Conservation (phyloP, 805 yeast genomes). For the Cyberlindnera sargentensis region DNA sequence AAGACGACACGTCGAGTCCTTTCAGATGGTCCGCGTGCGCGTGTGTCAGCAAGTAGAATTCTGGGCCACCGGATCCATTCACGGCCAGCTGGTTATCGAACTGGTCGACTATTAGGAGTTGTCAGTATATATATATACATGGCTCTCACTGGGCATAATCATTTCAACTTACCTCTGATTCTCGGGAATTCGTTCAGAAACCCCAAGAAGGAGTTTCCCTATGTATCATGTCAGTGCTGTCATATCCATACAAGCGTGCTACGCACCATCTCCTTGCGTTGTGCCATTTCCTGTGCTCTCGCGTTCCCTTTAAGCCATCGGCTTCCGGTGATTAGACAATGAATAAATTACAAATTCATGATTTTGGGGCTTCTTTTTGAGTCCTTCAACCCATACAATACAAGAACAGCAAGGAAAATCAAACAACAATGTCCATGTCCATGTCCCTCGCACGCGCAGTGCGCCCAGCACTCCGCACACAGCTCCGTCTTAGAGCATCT, state of each 20-base stretch:
- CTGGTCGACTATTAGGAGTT: background rate
- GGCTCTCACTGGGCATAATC: too few species aligned
- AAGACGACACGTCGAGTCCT: constrained; percentile 35
- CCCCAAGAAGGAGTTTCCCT: constrained; percentile 33
- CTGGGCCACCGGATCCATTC: background rate
- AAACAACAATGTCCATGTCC: background rate
- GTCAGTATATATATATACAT: background rate
- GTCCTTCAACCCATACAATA: too few species aligned
- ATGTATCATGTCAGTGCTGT: background rate
- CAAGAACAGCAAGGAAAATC: too few species aligned
- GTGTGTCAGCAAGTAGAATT: constrained; percentile 39
- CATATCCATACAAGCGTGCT: too few species aligned
- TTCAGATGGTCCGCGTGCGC: constrained; percentile 47
- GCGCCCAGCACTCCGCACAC: constrained; percentile 7
- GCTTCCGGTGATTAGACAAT: too few species aligned
- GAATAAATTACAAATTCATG: too few species aligned
- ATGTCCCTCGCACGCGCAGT: too few species aligned
- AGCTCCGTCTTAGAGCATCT: constrained; percentile 2
- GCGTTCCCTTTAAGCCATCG: background rate
- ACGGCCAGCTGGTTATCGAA: constrained; percentile 20
- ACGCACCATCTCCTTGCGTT: background rate
- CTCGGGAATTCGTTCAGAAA: constrained; percentile 41
- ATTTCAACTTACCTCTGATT: constrained; percentile 25
- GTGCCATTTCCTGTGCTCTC: background rate
- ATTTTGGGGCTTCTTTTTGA: too few species aligned